Conservation (phyloP, 179 eudicot genomes). For the Vitellaria paradoxa region DNA sequence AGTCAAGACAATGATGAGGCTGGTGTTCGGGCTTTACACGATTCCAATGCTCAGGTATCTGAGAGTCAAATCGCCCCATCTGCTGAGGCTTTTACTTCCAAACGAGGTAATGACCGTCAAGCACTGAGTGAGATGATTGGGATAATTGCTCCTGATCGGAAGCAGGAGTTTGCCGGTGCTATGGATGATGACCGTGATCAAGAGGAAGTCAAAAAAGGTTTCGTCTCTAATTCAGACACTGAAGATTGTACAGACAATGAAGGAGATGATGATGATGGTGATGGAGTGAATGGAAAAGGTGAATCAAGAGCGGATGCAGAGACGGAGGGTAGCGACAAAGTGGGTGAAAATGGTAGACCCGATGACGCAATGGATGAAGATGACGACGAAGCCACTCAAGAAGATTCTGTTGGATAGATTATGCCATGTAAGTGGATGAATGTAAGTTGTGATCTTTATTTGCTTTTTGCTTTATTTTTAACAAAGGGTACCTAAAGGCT, state of each 20-base stretch:
- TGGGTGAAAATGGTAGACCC: conserved; percentile 16
- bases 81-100: conserved; percentile 25
- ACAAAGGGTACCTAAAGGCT: not conserved
- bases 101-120: conserved; percentile 45
- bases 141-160: conserved; percentile 77
- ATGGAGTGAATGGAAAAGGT: conserved; percentile 22
- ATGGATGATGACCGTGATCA: conserved; percentile 24
- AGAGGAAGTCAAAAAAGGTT: conserved; percentile 33
- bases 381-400: conserved; percentile 58
- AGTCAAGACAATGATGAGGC: conserved; percentile 31
- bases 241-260: conserved; percentile 47
- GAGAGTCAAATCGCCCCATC: conserved; percentile 56
- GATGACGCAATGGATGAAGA: conserved; percentile 50
- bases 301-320: conserved; percentile 53
- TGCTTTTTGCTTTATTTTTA: not conserved
- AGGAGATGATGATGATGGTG: conserved; percentile 32
- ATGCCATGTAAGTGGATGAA: not conserved
- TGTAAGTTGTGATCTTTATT: not conserved
- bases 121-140: conserved; percentile 81
- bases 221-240: conserved; percentile 56
- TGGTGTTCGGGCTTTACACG: conserved; percentile 30
- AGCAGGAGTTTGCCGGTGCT: conserved; percentile 56
- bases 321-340: conserved; percentile 40
- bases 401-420: conserved; percentile 54
- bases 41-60: conserved; percentile 49